Conservation (phyloP, 1,139 yeast genomes). For the Debaryomycetaceae sp. region DNA sequence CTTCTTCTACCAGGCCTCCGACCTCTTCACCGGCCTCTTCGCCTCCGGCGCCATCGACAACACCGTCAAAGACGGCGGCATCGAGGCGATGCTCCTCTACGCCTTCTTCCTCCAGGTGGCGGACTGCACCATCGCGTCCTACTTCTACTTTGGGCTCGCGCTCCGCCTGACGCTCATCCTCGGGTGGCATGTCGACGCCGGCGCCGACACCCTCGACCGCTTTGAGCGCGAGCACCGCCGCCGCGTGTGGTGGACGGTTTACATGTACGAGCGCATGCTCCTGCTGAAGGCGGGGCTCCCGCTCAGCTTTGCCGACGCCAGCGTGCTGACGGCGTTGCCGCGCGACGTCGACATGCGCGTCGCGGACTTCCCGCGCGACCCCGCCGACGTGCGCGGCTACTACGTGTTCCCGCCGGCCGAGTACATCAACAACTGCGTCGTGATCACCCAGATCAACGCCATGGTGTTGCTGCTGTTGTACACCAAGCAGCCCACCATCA, state of each 20-base stretch:
- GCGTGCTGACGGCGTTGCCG: slow-evolving; percentile 73
- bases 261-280: slow-evolving; percentile 82
- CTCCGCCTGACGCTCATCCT: slow-evolving; percentile 66
- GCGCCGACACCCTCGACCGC: slow-evolving; percentile 56
- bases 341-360: slow-evolving; percentile 60
- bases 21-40: slow-evolving; percentile 67
- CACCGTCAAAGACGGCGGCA: slow-evolving; percentile 73
- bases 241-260: slow-evolving; percentile 88
- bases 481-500: slow-evolving; percentile 71
- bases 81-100: slow-evolving; percentile 72
- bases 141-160: slow-evolving; percentile 77
- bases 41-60: slow-evolving; percentile 78
- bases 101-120: slow-evolving; percentile 84
- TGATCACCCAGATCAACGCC: slow-evolving; percentile 77
- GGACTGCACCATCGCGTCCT: slow-evolving; percentile 79
- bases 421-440: slow-evolving; percentile 72
- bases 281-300: slow-evolving; percentile 86
- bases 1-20: slow-evolving; percentile 72
- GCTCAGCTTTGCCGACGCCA: slow-evolving; percentile 70
- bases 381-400: slow-evolving; percentile 42
- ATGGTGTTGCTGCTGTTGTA: slow-evolving; percentile 66
- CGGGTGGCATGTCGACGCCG: slow-evolving; percentile 85
- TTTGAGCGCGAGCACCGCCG: slow-evolving; percentile 77
- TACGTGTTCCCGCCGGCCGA: slow-evolving; percentile 81
- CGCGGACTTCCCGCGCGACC: slow-evolving; percentile 52